Evolutionary conservation across 352 stramenopile genomes (phyloP).

Genomic region (Lagenidium sp.): DNA sequence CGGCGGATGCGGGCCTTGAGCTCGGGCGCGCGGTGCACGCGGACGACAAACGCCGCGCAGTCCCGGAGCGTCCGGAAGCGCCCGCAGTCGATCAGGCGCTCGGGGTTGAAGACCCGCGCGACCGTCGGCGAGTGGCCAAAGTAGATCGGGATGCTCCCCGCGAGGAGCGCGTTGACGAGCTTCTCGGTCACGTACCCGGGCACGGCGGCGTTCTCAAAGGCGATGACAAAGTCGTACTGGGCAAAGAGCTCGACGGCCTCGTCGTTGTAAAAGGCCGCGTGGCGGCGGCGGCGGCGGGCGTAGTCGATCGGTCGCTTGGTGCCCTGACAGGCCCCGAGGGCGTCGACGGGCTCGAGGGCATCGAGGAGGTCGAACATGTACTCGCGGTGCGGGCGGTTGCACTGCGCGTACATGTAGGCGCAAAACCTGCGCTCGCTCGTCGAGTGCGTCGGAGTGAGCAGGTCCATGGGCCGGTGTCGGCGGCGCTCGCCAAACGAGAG

Average conservation of each 20-base stretch:
- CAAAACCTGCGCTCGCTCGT: slow-evolving; percentile 21
- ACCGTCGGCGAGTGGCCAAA: slow-evolving; percentile 32
- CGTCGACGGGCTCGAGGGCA: slow-evolving; percentile 30
- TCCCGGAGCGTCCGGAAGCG: slow-evolving; percentile 23
- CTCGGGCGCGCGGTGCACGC: slow-evolving; percentile 21
- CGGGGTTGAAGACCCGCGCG: slow-evolving; percentile 28
- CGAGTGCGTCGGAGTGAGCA: slow-evolving; percentile 10
- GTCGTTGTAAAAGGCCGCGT: slow-evolving; percentile 24
- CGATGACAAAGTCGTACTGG: slow-evolving; percentile 52
- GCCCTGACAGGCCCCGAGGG: slow-evolving; percentile 29
- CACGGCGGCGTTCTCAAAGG: slow-evolving; percentile 43
- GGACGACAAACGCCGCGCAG: slow-evolving; percentile 25
- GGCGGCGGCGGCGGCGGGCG: background rate
- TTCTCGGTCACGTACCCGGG: slow-evolving; percentile 61
- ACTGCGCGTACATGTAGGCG: slow-evolving; percentile 41
- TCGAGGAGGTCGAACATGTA: slow-evolving; percentile 49
- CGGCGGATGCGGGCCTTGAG: slow-evolving; percentile 25
- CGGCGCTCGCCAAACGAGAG: slow-evolving; percentile 28
- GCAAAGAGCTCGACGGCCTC: slow-evolving; percentile 24
- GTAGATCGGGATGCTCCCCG: slow-evolving; percentile 47
- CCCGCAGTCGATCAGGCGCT: slow-evolving; percentile 46
- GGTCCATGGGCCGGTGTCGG: slow-evolving; percentile 10
- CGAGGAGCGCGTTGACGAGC: slow-evolving; percentile 48
- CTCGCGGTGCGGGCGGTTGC: slow-evolving; percentile 32
- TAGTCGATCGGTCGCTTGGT: background rate